Conservation (phyloP, 352 stramenopile genomes). For the Phytophthora palmivora region DNA sequence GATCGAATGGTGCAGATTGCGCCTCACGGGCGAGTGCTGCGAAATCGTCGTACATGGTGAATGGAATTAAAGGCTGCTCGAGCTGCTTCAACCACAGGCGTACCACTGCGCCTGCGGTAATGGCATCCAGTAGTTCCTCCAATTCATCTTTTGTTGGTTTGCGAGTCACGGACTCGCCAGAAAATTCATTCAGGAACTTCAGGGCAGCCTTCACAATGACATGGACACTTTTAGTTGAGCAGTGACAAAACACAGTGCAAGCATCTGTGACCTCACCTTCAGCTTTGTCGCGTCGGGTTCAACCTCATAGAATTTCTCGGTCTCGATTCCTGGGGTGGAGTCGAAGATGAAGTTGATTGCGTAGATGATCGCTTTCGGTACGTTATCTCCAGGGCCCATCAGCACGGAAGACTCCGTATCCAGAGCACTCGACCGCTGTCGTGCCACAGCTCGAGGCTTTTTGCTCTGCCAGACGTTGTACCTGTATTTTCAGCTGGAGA, state of each 20-base stretch:
- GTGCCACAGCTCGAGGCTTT: conserved; percentile 33
- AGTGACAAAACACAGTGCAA: background rate
- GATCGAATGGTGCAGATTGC: conserved; percentile 55
- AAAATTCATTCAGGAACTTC: conserved; percentile 74
- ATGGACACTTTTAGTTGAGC: conserved; percentile 4
- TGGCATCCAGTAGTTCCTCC: conserved; percentile 58
- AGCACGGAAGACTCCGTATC: conserved; percentile 61
- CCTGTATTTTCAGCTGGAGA: conserved; percentile 15
- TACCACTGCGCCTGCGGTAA: conserved; percentile 68
- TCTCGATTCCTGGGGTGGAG: conserved; percentile 81
- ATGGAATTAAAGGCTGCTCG: conserved; percentile 70
- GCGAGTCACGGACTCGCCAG: conserved; percentile 33
- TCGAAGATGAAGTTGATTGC: conserved; percentile 89
- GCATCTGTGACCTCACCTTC: conserved; percentile 45
- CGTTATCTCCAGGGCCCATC: conserved; percentile 42
- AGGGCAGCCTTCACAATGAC: conserved; percentile 34
- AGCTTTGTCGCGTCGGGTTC: conserved; percentile 58
- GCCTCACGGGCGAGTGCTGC: conserved; percentile 48
- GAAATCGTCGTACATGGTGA: conserved; percentile 73
- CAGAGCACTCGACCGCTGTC: conserved; percentile 50
- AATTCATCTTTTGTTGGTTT: conserved; percentile 72
- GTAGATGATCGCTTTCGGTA: conserved; percentile 63
- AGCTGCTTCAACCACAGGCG: conserved; percentile 73
- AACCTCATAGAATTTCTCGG: conserved; percentile 70
- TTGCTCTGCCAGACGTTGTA: conserved; percentile 32